These are phyloP conservation scores for Phytopythium cucurbitacearum DNA, from an alignment of 352 stramenopile genomes.

Conservation along the genomic window DNA sequence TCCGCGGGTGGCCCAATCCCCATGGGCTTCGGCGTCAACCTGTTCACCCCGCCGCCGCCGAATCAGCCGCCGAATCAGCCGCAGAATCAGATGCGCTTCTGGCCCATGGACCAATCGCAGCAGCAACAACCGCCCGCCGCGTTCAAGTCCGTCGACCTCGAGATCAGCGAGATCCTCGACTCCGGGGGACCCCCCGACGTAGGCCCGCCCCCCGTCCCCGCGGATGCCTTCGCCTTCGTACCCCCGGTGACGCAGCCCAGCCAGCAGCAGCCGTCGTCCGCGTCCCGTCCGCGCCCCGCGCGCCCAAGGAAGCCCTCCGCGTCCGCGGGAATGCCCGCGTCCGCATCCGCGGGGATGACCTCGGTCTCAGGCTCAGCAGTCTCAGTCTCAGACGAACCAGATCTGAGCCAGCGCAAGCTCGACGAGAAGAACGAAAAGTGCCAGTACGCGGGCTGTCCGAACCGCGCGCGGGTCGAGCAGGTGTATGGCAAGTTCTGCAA, in stretches of 20 bases:
- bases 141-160: conserved; percentile 24
- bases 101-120: conserved; percentile 18
- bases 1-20: conserved; percentile 17
- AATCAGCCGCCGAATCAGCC: conserved; percentile 11
- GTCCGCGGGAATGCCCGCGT: neutral
- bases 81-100: conserved; percentile 19
- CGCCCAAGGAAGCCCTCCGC: conserved; percentile 1
- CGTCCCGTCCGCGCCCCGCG: conserved; percentile 1
- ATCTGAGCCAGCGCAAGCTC: conserved; percentile 54
- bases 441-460: conserved; percentile 71
- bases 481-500: conserved; percentile 85
- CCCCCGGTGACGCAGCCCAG: conserved; percentile 1
- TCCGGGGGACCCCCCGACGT: neutral
- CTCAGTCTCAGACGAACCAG: conserved; percentile 35
- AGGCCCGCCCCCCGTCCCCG: conserved; percentile 1
- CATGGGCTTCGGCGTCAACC: conserved; percentile 22
- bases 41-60: conserved; percentile 1
- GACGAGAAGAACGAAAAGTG: conserved; percentile 67
- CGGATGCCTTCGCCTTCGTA: conserved; percentile 11
- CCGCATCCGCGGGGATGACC: conserved; percentile 6
- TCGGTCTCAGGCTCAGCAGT: conserved; percentile 24
- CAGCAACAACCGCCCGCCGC: neutral
- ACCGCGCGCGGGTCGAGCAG: conserved; percentile 72
- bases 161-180: conserved; percentile 36
- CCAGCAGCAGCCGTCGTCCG: neutral